phyloP scores from a whole-genome alignment of 1,139 yeast genomes.

The Yamadazyma blattariae region DNA sequence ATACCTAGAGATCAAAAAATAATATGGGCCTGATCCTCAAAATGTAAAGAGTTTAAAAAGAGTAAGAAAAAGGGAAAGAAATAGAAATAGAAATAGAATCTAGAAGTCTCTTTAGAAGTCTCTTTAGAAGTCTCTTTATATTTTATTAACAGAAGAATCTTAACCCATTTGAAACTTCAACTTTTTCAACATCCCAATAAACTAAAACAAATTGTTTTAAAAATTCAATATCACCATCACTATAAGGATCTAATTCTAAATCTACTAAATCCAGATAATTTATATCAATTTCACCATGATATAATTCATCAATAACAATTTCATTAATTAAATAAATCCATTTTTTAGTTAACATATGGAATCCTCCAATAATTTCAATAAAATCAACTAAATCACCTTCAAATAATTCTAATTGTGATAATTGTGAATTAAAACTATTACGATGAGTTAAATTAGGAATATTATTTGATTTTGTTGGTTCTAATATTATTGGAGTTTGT shows the following conservation, averaged over 20 bases:
- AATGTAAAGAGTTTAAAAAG: too few species aligned
- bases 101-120: too few species aligned
- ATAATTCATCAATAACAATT: constrained; percentile 30
- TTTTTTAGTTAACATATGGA: constrained; percentile 51
- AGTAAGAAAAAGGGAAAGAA: too few species aligned
- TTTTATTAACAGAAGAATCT: constrained; percentile 14
- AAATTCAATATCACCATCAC: constrained; percentile 55
- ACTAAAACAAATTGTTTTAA: constrained; percentile 46
- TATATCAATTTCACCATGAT: constrained; percentile 25
- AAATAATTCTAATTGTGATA: neutral
- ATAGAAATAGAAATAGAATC: too few species aligned
- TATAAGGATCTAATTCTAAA: constrained; percentile 76
- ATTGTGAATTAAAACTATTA: neutral
- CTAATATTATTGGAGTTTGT: neutral
- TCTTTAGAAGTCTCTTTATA: too few species aligned
- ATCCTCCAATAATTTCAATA: constrained; percentile 50
- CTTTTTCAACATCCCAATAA: constrained; percentile 27
- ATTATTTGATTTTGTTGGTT: neutral
- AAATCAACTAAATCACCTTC: constrained; percentile 4
- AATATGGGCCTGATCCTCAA: too few species aligned
- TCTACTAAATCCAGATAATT: constrained; percentile 59
- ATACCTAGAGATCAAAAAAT: too few species aligned
- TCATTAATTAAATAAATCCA: constrained; percentile 41
- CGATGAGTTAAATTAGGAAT: neutral
- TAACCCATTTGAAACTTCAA: constrained; percentile 13